phyloP scores from a whole-genome alignment of 106 monocot species.

The Chionographis japonica region DNA sequence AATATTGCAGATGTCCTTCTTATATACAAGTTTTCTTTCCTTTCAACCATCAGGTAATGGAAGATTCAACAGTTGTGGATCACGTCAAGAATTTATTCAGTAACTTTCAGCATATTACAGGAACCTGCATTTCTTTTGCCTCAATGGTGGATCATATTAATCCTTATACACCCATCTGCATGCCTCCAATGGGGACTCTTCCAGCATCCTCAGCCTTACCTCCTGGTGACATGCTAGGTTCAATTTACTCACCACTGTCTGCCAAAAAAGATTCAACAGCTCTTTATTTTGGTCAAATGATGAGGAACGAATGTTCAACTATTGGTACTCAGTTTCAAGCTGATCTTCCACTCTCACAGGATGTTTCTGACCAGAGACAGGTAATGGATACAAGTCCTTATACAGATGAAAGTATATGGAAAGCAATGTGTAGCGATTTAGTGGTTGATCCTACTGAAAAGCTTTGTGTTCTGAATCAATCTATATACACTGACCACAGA shows the following conservation, averaged over 20 bases:
- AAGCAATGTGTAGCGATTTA: slow-evolving; percentile 12
- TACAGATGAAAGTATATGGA: slow-evolving; percentile 18
- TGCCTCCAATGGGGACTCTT: not conserved
- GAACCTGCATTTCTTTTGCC: not conserved
- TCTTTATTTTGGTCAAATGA: slow-evolving; percentile 1
- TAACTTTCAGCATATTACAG: slow-evolving; percentile 18
- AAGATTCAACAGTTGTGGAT: slow-evolving; percentile 33
- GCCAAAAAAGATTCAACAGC: not conserved
- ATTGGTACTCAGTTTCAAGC: slow-evolving; percentile 8
- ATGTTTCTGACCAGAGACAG: slow-evolving; percentile 9
- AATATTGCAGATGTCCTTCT: too few relatives aligned
- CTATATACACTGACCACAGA: slow-evolving; percentile 9
- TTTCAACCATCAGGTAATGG: slow-evolving; percentile 2
- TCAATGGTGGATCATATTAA: not conserved
- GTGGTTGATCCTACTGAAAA: slow-evolving; percentile 11
- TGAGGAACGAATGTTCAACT: not conserved
- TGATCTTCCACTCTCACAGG: slow-evolving; percentile 6
- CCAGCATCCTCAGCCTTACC: not conserved
- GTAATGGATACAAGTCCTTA: not conserved
- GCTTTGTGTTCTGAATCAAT: not conserved
- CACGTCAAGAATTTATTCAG: slow-evolving; percentile 39
- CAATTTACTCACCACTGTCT: not conserved
- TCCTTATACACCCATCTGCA: not conserved
- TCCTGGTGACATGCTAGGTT: not conserved
- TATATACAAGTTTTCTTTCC: too few relatives aligned